Percentiles rank a stretch among this genome's conserved stretches.
phyloP scores from a whole-genome alignment of 345 rosid species.

The Sisymbrium irio region DNA sequence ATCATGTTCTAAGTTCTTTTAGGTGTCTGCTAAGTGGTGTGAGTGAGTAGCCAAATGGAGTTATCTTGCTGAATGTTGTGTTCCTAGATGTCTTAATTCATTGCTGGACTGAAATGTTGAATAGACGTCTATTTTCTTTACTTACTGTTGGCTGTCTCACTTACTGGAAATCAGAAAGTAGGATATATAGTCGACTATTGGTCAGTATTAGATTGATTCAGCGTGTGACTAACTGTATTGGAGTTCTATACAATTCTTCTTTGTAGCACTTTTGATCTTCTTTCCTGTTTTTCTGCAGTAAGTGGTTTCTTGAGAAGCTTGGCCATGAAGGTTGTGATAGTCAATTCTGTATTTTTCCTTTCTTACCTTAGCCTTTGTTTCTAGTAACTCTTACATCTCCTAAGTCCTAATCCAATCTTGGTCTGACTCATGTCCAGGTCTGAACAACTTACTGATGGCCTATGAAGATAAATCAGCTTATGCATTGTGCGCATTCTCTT shows the following conservation, averaged over 20 bases:
- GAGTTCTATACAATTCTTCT: conserved; percentile 5
- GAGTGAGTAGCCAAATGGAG: neutral
- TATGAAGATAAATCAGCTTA: conserved; percentile 92
- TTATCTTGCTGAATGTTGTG: neutral
- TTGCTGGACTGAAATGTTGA: conserved; percentile 4
- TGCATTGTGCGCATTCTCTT: conserved; percentile 85
- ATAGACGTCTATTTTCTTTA: neutral
- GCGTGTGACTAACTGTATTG: neutral
- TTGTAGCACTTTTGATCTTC: conserved; percentile 14
- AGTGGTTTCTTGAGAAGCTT: conserved; percentile 91
- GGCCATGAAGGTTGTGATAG: conserved; percentile 78
- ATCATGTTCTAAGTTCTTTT: neutral
- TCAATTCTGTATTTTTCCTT: neutral
- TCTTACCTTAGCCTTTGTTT: neutral
- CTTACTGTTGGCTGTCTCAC: neutral
- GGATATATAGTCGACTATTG: neutral
- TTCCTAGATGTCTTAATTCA: neutral
- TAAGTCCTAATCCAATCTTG: neutral
- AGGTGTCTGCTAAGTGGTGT: neutral
- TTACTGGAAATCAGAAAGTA: neutral
- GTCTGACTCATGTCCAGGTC: conserved; percentile 45
- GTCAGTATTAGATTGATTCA: neutral
- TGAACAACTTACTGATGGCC: conserved; percentile 81
- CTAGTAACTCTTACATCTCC: neutral
- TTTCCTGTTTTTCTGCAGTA: conserved; percentile 50